These are phyloP conservation scores for Kewa caespitosa DNA, from an alignment of 179 eudicot genomes.

Conservation along the genomic window DNA sequence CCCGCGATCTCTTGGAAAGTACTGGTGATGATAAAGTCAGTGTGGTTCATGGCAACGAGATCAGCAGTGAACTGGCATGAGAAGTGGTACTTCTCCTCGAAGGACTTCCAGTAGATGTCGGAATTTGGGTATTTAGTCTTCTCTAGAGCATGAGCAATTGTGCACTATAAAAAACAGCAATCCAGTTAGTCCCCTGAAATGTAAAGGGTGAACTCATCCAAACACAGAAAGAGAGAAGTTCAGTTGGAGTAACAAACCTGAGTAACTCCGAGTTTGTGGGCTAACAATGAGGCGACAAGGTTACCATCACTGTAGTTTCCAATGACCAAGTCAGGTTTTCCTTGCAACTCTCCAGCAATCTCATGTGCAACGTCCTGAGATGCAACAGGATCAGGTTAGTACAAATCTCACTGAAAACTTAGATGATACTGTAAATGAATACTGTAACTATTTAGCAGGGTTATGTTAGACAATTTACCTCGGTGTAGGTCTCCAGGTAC, in stretches of 20 bases:
- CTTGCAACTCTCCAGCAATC: constrained; percentile 37
- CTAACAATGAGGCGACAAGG: constrained; percentile 74
- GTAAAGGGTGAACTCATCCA: not conserved
- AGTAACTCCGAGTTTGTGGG: constrained; percentile 76
- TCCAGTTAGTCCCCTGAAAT: not conserved
- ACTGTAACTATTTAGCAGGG: too few species aligned
- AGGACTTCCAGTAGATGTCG: constrained; percentile 74
- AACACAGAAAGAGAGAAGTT: not conserved
- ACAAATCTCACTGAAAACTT: not conserved
- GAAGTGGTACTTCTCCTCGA: constrained; percentile 79
- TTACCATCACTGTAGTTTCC: constrained; percentile 92
- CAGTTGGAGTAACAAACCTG: constrained; percentile 36
- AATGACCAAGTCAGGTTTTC: constrained; percentile 75
- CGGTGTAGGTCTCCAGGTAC: constrained; percentile 66
- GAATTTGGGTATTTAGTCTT: constrained; percentile 88
- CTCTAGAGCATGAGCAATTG: constrained; percentile 90
- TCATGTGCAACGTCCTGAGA: constrained; percentile 40
- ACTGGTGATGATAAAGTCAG: constrained; percentile 86
- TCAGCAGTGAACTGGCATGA: constrained; percentile 92
- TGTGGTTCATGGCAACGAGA: constrained; percentile 72
- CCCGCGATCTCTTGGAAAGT: constrained; percentile 96
- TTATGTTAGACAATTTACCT: constrained; percentile 44
- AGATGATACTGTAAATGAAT: not conserved
- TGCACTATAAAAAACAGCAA: constrained; percentile 30
- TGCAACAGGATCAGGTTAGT: not conserved